phyloP scores from a whole-genome alignment of 495 filamentous ascomycete genomes.

The Bacidia rubella region DNA sequence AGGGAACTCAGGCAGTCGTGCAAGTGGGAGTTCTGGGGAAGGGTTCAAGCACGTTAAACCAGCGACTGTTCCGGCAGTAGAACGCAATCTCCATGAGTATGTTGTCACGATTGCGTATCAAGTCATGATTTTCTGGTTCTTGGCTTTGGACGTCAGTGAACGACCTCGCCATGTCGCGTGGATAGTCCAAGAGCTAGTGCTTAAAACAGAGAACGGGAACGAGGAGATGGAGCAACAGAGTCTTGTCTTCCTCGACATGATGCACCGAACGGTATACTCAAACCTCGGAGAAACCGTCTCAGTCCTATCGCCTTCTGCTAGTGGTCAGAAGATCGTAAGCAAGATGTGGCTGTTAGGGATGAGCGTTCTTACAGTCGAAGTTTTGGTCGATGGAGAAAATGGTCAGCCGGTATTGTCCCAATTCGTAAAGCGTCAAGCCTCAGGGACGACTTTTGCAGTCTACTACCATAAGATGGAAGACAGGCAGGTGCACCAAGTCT shows the following conservation, averaged over 20 bases:
- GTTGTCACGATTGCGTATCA: slow-evolving; percentile 87
- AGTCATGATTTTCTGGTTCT: slow-evolving; percentile 93
- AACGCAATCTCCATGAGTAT: slow-evolving; percentile 70
- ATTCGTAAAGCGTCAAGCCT: slow-evolving; percentile 71
- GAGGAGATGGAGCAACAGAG: slow-evolving; percentile 81
- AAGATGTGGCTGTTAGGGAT: slow-evolving; percentile 79
- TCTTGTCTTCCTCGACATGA: slow-evolving; percentile 86
- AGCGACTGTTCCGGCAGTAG: slow-evolving; percentile 16
- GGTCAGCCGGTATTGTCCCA: slow-evolving; percentile 54
- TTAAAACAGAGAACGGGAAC: slow-evolving; percentile 55
- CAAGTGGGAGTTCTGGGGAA: slow-evolving; percentile 32
- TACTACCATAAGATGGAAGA: slow-evolving; percentile 59
- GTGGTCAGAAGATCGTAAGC: slow-evolving; percentile 52
- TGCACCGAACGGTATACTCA: slow-evolving; percentile 81
- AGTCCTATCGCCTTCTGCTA: slow-evolving; percentile 47
- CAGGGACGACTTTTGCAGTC: slow-evolving; percentile 65
- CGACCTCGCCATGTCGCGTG: slow-evolving; percentile 72
- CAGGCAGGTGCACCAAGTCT: slow-evolving; percentile 52
- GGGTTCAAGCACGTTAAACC: slow-evolving; percentile 18
- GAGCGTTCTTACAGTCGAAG: slow-evolving; percentile 77
- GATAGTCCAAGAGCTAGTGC: slow-evolving; percentile 79
- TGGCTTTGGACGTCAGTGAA: slow-evolving; percentile 71
- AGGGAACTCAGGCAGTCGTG: slow-evolving; percentile 22
- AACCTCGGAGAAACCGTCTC: slow-evolving; percentile 55
- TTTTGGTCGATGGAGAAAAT: slow-evolving; percentile 37